Evolutionary conservation across 306 rosid species (phyloP), one percentile per base, ranked within the genome.

Genomic region (Psophocarpus tetragonolobus): DNA sequence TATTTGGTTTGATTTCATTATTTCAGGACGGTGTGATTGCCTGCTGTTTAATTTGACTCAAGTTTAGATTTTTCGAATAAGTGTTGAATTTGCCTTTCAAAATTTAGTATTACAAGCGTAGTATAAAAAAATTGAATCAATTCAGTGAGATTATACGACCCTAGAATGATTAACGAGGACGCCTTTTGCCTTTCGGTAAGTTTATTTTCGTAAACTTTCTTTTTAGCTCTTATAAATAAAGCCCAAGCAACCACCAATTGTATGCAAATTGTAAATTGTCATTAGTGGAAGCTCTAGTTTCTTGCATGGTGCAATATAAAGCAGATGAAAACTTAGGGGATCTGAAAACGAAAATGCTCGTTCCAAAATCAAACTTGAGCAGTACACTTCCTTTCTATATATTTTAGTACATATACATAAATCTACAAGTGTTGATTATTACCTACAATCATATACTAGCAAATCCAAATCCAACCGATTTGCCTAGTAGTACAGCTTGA

Each of bases 401-500:
- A 13, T 58, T 20, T 66, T 23, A 21, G 12, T 6, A 41, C 57
- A 76, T 79, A 39, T 73, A 67, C 71, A 73, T 20, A 73, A 67
- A 81, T 83, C 73, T 83, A 81, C 85, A 73, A 42, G 75, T 57
- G 24, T 48, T 67, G 53, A 65, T 71, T 60, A 73, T 56, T 69
- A 60, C 24, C 27, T 6, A 56, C 45, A 48, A 58, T 36, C 21
- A 45, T 17, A 21, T 61, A 18, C 8, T 27, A 63, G 39, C 27
- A 69, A 61, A 32, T 39, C 56, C 66, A 76, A 50, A 51, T 13
- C 27, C 38, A 73, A 56, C 78, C 2, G 54, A 32, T 44, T 57
- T 54, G 15, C 53, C 64, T 20, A 56, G 54, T 36, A 48, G 51
- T 35, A 50, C 69, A 57, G 36, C 71, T 48, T 15, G 50, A 81